Conservation (phyloP, 2,329 filamentous ascomycete genomes). For the Botrytis cinerea region DNA sequence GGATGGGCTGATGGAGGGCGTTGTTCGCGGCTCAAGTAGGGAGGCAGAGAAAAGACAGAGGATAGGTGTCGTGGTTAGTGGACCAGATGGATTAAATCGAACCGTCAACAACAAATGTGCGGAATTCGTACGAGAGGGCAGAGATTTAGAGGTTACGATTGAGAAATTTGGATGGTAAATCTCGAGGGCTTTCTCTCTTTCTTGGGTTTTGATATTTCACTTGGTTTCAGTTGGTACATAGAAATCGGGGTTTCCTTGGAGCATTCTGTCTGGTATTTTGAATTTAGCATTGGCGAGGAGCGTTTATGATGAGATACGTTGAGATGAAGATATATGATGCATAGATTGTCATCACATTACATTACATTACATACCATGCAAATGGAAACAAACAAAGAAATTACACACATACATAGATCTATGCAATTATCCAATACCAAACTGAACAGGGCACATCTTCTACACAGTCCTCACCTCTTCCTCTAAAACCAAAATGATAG, state of each 20-base stretch:
- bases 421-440: neutral
- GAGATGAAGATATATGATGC: neutral
- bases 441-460: neutral
- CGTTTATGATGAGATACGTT: neutral
- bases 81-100: constrained; percentile 63
- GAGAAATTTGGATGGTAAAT: constrained; percentile 69
- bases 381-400: neutral
- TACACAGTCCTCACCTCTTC: neutral
- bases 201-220: neutral
- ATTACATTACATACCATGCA: neutral
- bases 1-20: constrained; percentile 45
- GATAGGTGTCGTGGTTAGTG: constrained; percentile 59
- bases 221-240: neutral
- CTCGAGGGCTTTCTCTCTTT: neutral
- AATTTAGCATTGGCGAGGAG: neutral
- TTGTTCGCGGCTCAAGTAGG: constrained; percentile 32
- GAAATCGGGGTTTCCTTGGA: neutral
- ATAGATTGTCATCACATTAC: constrained; percentile 1
- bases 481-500: neutral
- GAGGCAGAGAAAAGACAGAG: constrained; percentile 35
- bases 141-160: constrained; percentile 54
- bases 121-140: constrained; percentile 49
- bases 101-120: constrained; percentile 61
- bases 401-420: neutral
- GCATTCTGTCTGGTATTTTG: neutral